Evolutionary conservation across 73 alveolate genomes (phyloP), one percentile per base, ranked within the genome.

Genomic region (Stentor coeruleus): DNA sequence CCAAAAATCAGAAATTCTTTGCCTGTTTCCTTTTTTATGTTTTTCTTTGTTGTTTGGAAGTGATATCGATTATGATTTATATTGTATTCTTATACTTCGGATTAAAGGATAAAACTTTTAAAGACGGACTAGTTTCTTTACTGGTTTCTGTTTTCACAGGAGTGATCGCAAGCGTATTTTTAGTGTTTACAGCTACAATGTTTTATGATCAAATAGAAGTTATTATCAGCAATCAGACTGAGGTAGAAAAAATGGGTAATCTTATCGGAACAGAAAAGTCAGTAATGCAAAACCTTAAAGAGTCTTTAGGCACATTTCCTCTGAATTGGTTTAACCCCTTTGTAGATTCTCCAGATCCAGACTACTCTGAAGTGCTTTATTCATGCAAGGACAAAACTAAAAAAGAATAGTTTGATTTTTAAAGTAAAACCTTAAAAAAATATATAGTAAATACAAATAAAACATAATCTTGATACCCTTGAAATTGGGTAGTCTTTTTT

Each of bases 1-100:
- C 83, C 58, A 81, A 85, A 11, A 93, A 93, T 85, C 81, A 85
- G 40, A 92, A 86, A 74, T 90, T 81, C 76, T 81, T 86, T 38
- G 40, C 60, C 28, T 58, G 79, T 2, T 85, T 85, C 39, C 35
- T 85, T 14, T 37, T 81, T 40, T 77, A 75, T 75, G 3, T 3
- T 14, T 35, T 60, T 26, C 14, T 11, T 26, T n/a, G 80, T 28
- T 60, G 80, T 35, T 60, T 60, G 11, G 28, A 49, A 20, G 20
- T 20, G 6, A 6, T 49, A 11, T 6, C 20, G 6, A 49, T 49
- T 49, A 49, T 49, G 66, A 20, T 20, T 49, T 49, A 49, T 49
- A 49, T 49, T 49, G 6, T 20, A 11, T 49, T 49, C 20, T 11
- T 20, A 11, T 49, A 49, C 66, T 49, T 49, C 20, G 66, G 66